These are phyloP conservation scores for Populus hybrid DNA, from an alignment of 441 rosid species.

Conservation along the genomic window DNA sequence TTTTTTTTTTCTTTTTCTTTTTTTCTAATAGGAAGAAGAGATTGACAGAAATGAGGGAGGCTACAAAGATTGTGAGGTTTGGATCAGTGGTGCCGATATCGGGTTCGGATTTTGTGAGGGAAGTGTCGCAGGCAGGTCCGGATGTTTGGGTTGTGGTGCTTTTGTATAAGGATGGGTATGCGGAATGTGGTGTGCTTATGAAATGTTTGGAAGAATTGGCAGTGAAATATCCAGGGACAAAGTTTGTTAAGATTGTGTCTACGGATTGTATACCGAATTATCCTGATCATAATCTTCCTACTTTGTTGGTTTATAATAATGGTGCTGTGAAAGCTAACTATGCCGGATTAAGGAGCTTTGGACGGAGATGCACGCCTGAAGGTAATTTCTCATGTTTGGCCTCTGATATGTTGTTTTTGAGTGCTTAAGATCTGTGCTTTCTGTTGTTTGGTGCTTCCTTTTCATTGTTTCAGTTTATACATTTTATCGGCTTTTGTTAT, in stretches of 20 bases:
- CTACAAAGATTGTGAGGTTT: slow-evolving; percentile 54
- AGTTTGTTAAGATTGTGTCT: slow-evolving; percentile 93
- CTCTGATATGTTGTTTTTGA: neutral
- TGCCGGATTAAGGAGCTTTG: slow-evolving; percentile 81
- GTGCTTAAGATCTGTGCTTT: neutral
- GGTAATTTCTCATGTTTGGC: slow-evolving; percentile 38
- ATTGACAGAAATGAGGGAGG: slow-evolving; percentile 76
- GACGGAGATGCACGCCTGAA: slow-evolving; percentile 94
- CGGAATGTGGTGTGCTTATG: slow-evolving; percentile 71
- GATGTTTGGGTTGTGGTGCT: slow-evolving; percentile 96
- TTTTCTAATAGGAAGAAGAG: slow-evolving; percentile 79
- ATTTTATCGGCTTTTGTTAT: neutral
- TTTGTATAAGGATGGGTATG: slow-evolving; percentile 93
- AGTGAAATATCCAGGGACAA: slow-evolving; percentile 79
- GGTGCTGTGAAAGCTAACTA: slow-evolving; percentile 88
- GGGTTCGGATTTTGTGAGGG: slow-evolving; percentile 83
- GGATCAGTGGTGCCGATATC: slow-evolving; percentile 88
- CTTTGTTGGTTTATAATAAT: slow-evolving; percentile 82
- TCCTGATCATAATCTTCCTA: slow-evolving; percentile 92
- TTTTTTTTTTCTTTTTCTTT: neutral
- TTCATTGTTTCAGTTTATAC: neutral
- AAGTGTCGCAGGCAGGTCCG: slow-evolving; percentile 88
- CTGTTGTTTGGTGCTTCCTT: neutral
- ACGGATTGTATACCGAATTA: slow-evolving; percentile 97
- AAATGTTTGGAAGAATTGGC: slow-evolving; percentile 84